These are phyloP conservation scores for Podospora pseudocomata DNA, from an alignment of 495 filamentous ascomycete genomes.

Conservation along the genomic window DNA sequence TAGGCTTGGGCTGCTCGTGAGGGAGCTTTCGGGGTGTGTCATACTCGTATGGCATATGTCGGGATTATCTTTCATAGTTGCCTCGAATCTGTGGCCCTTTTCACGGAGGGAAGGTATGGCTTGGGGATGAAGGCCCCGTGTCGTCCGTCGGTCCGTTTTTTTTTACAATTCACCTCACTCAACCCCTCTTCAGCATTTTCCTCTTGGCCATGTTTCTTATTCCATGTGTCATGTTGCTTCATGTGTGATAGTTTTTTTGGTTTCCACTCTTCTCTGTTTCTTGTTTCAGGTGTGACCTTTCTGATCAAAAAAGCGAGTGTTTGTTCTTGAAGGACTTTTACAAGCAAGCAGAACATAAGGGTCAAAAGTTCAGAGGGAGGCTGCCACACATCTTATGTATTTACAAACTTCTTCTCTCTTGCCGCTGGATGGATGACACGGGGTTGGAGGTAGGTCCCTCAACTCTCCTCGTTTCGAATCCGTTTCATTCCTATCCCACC, in stretches of 20 bases:
- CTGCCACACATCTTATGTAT: neutral
- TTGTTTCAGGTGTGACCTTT: neutral
- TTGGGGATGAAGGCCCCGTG: constrained; percentile 4
- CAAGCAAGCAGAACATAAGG: neutral
- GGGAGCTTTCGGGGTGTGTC: neutral
- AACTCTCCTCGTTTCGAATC: neutral
- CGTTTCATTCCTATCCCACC: neutral
- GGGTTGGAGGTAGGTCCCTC: constrained; percentile 3
- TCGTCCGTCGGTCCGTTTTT: constrained; percentile 18
- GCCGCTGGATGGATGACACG: neutral
- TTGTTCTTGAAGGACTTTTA: neutral
- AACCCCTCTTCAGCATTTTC: constrained; percentile 1
- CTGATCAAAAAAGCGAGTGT: neutral
- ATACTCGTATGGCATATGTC: neutral
- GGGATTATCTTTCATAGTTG: neutral
- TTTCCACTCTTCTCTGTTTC: neutral
- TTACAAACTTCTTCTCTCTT: neutral
- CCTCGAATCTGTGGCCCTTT: neutral
- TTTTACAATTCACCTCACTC: constrained; percentile 14
- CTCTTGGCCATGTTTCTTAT: constrained; percentile 1
- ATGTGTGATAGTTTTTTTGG: neutral
- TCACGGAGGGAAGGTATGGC: neutral
- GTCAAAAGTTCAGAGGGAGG: neutral
- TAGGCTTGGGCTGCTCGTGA: neutral
- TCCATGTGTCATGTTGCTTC: constrained; percentile 5